Conservation (phyloP, 805 yeast genomes). For the Lachancea cidri region DNA sequence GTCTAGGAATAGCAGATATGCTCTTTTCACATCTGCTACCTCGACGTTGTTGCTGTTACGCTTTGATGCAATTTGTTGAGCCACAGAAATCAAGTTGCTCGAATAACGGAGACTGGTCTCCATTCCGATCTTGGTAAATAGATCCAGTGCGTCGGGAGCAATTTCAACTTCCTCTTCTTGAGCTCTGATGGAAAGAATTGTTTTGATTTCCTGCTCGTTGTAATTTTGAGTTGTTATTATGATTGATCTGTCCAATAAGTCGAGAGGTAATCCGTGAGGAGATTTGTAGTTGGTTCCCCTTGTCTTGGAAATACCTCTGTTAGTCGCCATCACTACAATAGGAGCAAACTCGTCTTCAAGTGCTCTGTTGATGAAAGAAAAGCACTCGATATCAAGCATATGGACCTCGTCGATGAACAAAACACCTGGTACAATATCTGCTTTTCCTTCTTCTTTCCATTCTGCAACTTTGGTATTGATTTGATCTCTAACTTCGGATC, state of each 20-base stretch:
- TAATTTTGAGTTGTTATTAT: slow-evolving; percentile 84
- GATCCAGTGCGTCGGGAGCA: slow-evolving; percentile 73
- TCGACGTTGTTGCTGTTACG: slow-evolving; percentile 67
- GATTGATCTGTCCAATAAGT: slow-evolving; percentile 87
- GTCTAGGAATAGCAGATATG: slow-evolving; percentile 82
- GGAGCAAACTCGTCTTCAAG: slow-evolving; percentile 96
- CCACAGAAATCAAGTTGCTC: slow-evolving; percentile 82
- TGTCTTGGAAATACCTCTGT: slow-evolving; percentile 89
- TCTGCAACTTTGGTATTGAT: slow-evolving; percentile 95
- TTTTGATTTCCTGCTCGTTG: slow-evolving; percentile 74
- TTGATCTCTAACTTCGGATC: slow-evolving; percentile 93
- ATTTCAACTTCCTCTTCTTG: slow-evolving; percentile 91
- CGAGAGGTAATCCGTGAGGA: slow-evolving; percentile 97
- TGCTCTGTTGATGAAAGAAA: slow-evolving; percentile 92
- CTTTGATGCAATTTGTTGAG: slow-evolving; percentile 80
- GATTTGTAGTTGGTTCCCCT: slow-evolving; percentile 91
- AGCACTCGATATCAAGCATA: slow-evolving; percentile 96
- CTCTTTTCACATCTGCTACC: slow-evolving; percentile 78
- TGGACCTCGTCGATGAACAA: slow-evolving; percentile 96
- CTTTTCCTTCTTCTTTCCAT: slow-evolving; percentile 99
- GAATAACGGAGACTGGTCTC: slow-evolving; percentile 93
- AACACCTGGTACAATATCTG: slow-evolving; percentile 96
- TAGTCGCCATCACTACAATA: slow-evolving; percentile 96
- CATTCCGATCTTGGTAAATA: slow-evolving; percentile 82
- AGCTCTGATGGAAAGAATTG: slow-evolving; percentile 84